A percentile compares a stretch with the other conserved stretches of the same genome.
phyloP scores from a whole-genome alignment of 306 rosid species.

The Alnus glutinosa region DNA sequence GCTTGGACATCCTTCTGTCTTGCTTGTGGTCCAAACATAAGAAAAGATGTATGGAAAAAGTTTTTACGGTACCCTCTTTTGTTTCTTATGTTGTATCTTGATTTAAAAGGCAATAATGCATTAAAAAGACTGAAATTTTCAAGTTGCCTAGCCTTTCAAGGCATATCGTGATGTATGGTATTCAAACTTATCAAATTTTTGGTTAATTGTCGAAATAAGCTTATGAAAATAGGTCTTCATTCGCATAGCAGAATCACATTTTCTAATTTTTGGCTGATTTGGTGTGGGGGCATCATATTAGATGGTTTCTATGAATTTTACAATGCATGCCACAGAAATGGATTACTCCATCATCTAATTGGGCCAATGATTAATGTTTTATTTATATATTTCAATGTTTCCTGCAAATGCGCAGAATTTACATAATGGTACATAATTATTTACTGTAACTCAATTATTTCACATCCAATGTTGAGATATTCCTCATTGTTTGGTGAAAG shows the following conservation, averaged over 20 bases:
- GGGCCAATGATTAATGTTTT: not conserved
- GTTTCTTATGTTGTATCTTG: not conserved
- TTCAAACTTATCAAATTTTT: not conserved
- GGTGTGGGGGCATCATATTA: not conserved
- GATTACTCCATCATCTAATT: not conserved
- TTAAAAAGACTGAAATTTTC: not conserved
- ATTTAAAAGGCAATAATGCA: not conserved
- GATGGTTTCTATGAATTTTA: not conserved
- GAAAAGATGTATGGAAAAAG: not conserved
- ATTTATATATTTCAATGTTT: not conserved
- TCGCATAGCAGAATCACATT: not conserved
- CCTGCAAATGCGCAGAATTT: not conserved
- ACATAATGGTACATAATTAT: not conserved
- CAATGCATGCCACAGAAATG: not conserved
- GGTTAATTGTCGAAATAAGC: not conserved
- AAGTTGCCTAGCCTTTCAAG: not conserved
- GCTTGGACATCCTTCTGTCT: not conserved
- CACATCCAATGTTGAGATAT: not conserved
- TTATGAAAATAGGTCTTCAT: not conserved
- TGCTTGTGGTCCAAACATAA: not conserved
- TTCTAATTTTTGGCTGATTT: not conserved
- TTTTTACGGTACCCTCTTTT: not conserved
- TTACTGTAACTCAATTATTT: not conserved
- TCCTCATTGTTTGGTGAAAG: not conserved
- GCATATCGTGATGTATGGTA: not conserved